These are phyloP conservation scores for Solanum hybrid DNA, from an alignment of 305 asterid species.

Conservation along the genomic window DNA sequence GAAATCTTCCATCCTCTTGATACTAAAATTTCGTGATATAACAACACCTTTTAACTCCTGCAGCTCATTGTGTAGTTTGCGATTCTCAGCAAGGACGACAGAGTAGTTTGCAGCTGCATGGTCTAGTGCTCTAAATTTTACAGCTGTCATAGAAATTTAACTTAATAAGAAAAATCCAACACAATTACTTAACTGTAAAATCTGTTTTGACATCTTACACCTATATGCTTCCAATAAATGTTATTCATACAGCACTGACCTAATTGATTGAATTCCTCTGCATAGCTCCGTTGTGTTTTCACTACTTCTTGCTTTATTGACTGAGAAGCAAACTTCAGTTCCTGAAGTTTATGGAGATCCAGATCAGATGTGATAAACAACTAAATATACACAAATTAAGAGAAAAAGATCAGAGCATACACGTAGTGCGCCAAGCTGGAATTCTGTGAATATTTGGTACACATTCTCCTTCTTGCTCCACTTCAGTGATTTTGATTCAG, in stretches of 20 bases:
- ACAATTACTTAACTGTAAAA: not conserved
- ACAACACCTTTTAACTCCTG: conserved; percentile 68
- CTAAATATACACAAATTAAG: not conserved
- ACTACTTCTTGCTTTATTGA: conserved; percentile 55
- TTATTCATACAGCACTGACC: conserved; percentile 23
- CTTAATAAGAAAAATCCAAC: not conserved
- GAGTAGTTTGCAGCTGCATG: conserved; percentile 58
- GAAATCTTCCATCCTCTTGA: not conserved
- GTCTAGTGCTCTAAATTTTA: conserved; percentile 36
- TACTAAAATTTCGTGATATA: not conserved
- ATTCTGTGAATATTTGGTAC: conserved; percentile 45
- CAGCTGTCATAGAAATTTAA: conserved; percentile 24
- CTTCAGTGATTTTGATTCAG: conserved; percentile 25
- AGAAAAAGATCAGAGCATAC: conserved; percentile 29
- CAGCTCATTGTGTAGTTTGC: conserved; percentile 68
- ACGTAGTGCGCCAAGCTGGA: conserved; percentile 66
- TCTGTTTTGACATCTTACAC: not conserved
- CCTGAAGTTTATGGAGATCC: conserved; percentile 28
- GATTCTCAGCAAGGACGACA: conserved; percentile 54
- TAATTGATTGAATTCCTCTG: conserved; percentile 43
- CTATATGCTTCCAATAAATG: not conserved
- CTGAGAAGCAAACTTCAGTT: conserved; percentile 52
- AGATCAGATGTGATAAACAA: not conserved
- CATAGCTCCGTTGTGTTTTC: conserved; percentile 41
- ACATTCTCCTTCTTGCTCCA: conserved; percentile 54